Base-by-base conservation (phyloP, 2,329 filamentous ascomycete species). In the Diplodia corticola region DNA sequence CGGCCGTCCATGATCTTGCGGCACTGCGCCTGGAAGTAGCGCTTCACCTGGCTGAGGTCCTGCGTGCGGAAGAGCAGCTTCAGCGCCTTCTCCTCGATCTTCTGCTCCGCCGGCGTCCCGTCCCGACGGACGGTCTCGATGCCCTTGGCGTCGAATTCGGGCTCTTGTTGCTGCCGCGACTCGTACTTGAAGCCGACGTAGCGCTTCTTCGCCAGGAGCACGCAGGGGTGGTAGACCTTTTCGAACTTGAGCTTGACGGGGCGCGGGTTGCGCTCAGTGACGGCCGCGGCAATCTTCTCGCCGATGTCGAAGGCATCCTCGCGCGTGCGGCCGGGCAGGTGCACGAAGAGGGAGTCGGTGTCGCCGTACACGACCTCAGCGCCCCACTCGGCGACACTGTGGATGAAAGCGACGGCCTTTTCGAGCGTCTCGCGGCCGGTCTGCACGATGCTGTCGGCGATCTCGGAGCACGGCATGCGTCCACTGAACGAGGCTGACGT, bases 141-240 rank as follows among this genome's bases (percentile, higher is more conserved):
- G 33, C 96, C 95, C 78, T 99, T 99, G 66, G 95, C 96, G 75
- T 99, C 96, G 70, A 98, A 98, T 1, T 96, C 91, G 0, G 95
- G 94, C 70, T 89, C 87, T 9, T 77, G 81, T 74, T 99, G 95
- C 17, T 85, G 82, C 44, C 85, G 86, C 70, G 84, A 86, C 75
- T 99, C 95, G 79, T 96, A 99, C 76, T 97, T 97, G 83, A 97
- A 97, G 5, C 96, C 96, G 4, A 98, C 96, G 72, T 99, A 99
- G 65, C 95, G 90, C 76, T 99, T 99, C 81, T 99, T 99, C 20
- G 96, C 93, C 0, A 99, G 85, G 4, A 99, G 84, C 0, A 98
- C 88, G 75, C 94, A 98, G 0, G 96, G 95, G 69, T 96, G 91
- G 77, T 99, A 99, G 1, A 99, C 94, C 72, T 99, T 99, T 76